Base-by-base conservation (phyloP, 163 green algal species). In the Volvox carteri region DNA sequence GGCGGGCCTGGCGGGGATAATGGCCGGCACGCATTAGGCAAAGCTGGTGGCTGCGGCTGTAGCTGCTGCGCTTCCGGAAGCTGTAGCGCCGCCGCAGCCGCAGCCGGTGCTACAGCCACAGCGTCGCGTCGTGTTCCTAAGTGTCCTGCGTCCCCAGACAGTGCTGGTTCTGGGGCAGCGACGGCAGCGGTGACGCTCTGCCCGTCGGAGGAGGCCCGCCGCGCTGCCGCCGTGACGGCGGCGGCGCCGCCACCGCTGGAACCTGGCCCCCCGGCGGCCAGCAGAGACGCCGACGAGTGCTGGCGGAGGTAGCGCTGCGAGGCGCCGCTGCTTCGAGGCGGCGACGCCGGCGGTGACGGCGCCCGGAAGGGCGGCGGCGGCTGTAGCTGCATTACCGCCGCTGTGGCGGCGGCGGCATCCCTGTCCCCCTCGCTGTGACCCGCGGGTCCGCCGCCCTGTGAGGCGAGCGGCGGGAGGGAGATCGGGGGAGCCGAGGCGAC, bases 291-390 rank as follows among this genome's bases (percentile, higher is more conserved):
- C 3, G 58, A n/a, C 9, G 81, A 87, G 62, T 79, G 79, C 60
- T 86, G 81, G 33, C 81, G 65, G 35, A 72, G 81, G 46, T 46
- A 72, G 35, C 81, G 81, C n/a, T 87, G 65, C 6, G 81, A 73
- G n/a, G 81, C 54, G 67, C 9, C 8, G 33, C 21, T 42, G 65
- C 4, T 72, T 37, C 81, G 81, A 0, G 65, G 46, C 33, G 81
- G 81, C 21, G 81, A 87, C 18, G 33, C 65, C 11, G 81, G 81
- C 30, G 81, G 81, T 33, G 81, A 87, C 9, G 81, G 81, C 44
- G 65, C 81, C 1, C 81, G 81, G 58, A 80, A 68, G 25, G 79
- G 79, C 18, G 81, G 19, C 65, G 25, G 33, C 39, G 79, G 65
- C 35, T 85, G 50, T 58, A 41, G 78, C 54, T 35, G 54, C 25